Base-by-base conservation (phyloP, 345 rosid genomes). In the Anacardium occidentale region DNA sequence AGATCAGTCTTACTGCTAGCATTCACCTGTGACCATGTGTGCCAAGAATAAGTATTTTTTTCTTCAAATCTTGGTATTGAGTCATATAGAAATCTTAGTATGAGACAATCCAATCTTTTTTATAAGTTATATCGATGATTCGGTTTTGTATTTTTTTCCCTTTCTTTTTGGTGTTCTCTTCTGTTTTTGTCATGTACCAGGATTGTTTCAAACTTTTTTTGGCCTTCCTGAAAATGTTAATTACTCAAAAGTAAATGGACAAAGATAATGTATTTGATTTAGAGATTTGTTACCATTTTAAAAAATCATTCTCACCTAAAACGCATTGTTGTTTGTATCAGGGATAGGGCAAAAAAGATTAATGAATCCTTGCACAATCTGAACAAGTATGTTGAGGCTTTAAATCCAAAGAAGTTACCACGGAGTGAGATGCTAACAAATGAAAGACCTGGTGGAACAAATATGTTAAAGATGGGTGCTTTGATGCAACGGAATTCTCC, bases 401-500 rank as follows among this genome's bases (percentile, higher is more conserved):
- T 78, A 61, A 75, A 70, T 74, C 70, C 78, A 15, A 84, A 72
- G 76, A 86, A 83, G 83, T 85, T 70, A 71, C 86, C 76, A 21
- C 75, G 88, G 22, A 75, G 51, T 74, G 91, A 84, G 71, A 63
- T 76, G 66, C 12, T 70, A 64, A 61, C 75, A 67, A 81, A 76
- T 78, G 90, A 78, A 66, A 86, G 83, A 60, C 71, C 82, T 29
- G 68, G 77, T 66, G 85, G 85, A 37, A 58, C 78, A 20, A 80
- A 76, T 58, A 47, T 80, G 73, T 63, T 72, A 48, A 88, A 83
- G 75, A 64, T 71, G 78, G 86, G 79, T n/a, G 64, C 64, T 67
- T 82, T 82, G 76, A 65, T 79, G 62, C 87, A 79, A 56, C 80
- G 79, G 53, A 85, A 67, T 63, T 47, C 86, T 75, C 50, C 82